Conservation (phyloP, 768 basidiomycete genomes). For the Megacollybia marginata region DNA sequence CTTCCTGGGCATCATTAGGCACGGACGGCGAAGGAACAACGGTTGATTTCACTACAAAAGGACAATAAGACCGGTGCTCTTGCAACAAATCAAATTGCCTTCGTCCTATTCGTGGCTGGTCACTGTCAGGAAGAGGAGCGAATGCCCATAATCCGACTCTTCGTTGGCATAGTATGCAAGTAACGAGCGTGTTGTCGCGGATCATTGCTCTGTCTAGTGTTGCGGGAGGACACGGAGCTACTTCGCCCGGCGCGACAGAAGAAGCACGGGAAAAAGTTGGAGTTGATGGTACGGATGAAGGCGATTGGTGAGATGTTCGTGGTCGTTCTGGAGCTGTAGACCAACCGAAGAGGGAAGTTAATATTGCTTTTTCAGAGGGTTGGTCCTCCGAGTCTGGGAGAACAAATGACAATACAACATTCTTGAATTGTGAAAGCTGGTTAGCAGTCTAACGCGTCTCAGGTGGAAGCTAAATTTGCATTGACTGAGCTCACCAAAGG, state of each 20-base stretch:
- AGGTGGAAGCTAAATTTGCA: background rate
- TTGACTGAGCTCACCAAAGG: slow-evolving; percentile 48
- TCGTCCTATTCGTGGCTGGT: slow-evolving; percentile 16
- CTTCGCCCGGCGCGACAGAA: slow-evolving; percentile 18
- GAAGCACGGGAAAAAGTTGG: slow-evolving; percentile 21
- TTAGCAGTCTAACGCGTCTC: slow-evolving; percentile 38
- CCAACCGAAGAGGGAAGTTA: slow-evolving; percentile 48
- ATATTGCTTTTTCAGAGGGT: slow-evolving; percentile 33
- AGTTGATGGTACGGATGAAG: slow-evolving; percentile 19
- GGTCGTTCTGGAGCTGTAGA: slow-evolving; percentile 27
- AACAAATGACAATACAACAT: slow-evolving; percentile 28
- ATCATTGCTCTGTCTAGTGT: too few relatives aligned
- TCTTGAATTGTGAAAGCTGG: slow-evolving; percentile 47
- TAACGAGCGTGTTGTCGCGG: slow-evolving; percentile 33
- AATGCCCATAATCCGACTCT: slow-evolving; percentile 78
- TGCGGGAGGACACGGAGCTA: background rate
- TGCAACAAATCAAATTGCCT: slow-evolving; percentile 67
- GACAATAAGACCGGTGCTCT: slow-evolving; percentile 82
- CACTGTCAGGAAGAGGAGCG: slow-evolving; percentile 20
- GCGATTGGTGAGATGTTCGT: slow-evolving; percentile 20
- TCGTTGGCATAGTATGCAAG: slow-evolving; percentile 69
- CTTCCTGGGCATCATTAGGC: slow-evolving; percentile 29
- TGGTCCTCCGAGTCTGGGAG: slow-evolving; percentile 1
- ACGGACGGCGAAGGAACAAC: slow-evolving; percentile 41
- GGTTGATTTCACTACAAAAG: slow-evolving; percentile 72